A percentile compares a stretch with the other conserved stretches of the same genome.
Conservation (phyloP, 345 rosid species). For the Camelina laxa region DNA sequence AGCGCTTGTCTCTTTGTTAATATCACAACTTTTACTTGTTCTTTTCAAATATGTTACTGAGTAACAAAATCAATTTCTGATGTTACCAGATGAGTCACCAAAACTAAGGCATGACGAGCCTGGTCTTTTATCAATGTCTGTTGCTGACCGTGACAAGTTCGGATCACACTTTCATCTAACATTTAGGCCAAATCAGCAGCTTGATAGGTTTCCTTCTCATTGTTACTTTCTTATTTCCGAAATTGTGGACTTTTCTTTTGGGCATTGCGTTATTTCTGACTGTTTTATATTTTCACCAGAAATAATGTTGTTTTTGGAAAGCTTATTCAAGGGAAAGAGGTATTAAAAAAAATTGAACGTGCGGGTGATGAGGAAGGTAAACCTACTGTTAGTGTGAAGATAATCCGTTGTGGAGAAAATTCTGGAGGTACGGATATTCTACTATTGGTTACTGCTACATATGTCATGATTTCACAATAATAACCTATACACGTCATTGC, state of each 20-base stretch:
- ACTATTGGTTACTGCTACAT: conserved; percentile 14
- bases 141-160: conserved; percentile 74
- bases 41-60: conserved; percentile 11
- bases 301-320: conserved; percentile 85
- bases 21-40: not conserved
- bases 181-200: conserved; percentile 74
- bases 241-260: conserved; percentile 11
- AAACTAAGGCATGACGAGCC: conserved; percentile 77
- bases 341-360: conserved; percentile 81
- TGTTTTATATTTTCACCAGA: conserved; percentile 48
- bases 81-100: conserved; percentile 79
- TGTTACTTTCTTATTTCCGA: conserved; percentile 6
- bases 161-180: conserved; percentile 91
- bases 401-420: conserved; percentile 84
- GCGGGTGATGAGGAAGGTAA: conserved; percentile 83
- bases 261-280: conserved; percentile 3
- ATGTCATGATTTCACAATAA: not conserved
- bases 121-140: conserved; percentile 86
- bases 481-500: conserved; percentile 8
- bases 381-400: conserved; percentile 88
- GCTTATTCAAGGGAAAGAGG: conserved; percentile 83
- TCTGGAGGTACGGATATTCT: conserved; percentile 53
- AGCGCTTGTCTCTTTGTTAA: not conserved
- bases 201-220: conserved; percentile 64
- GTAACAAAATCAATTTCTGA: conserved; percentile 32